Evolutionary conservation across 768 basidiomycete genomes (phyloP), one percentile per base, ranked within the genome.

Genomic region (Boletus subcaerulescens): DNA sequence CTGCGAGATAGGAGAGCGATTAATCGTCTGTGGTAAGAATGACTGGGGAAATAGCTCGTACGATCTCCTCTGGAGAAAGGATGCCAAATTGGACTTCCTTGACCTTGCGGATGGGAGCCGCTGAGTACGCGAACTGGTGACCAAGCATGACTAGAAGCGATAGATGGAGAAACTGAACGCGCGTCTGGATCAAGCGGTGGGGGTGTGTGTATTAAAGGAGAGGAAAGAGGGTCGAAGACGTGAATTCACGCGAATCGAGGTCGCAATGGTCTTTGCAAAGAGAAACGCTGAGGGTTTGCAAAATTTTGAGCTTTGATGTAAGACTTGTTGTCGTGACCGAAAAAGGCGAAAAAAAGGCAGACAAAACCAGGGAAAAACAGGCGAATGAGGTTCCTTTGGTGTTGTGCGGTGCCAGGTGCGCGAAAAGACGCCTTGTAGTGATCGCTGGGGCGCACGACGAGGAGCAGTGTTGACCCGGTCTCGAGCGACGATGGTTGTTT

Each of bases 51-150:
- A 46, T 18, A 29, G 45, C 12, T 38, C 71, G 46, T 68, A 98
- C 94, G 68, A 98, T 98, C 81, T 98, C 97, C 75, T 98, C 97
- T 11, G 97, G 97, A 33, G 94, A 95, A 65, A 99, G 86, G 64
- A 99, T 93, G 65, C 96, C 94, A 79, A 98, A 98, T 73, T 98
- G 95, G 58, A 98, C 95, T 77, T 98, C 95, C 78, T 87, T 90
- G 65, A 98, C 91, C 76, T 92, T 93, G 75, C 91, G 89, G 74
- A 96, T 82, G 31, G 96, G 96, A 50, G 94, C 95, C 66, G 91
- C 86, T 26, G 95, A 97, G 73, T 83, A 91, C 58, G 94, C 91
- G 66, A 93, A 93, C 73, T 89, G 88, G 75, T 92, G 90, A 61
- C 90, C 90, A 53, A 91, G 79, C 90, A 93, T 92, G 74, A 50